Base-by-base conservation (phyloP, 208 protist species). In the Histomonas meleagridis region DNA sequence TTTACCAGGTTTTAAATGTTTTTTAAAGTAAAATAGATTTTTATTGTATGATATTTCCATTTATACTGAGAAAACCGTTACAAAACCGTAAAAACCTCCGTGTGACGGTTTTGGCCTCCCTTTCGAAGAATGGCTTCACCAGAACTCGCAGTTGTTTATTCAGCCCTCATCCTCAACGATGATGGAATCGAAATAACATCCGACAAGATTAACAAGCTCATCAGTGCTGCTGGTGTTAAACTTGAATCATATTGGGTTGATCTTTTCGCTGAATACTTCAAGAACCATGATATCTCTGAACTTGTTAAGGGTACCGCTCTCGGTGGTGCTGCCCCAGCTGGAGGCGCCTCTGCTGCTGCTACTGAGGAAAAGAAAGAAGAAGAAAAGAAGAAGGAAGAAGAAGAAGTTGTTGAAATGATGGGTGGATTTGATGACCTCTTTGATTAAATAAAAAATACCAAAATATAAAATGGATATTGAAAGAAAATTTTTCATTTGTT, bases 261-360 rank as follows among this genome's bases (percentile, higher is more conserved):
- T 79, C 70, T 79, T 51, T 79, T 79, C 70, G 32, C 70, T n/a
- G 70, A 79, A 46, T 79, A 46, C 40, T 79, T 79, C 70, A 79
- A 79, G 40, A 51, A 51, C 70, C 70, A 79, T 40, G 70, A 79
- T 79, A 40, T 79, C 10, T 46, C 70, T 49, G 70, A 79, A 43
- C 70, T 79, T 35, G 70, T 79, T 28, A 79, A 79, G 70, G 40
- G 40, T 23, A 35, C n/a, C 32, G 32, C 38, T 49, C 0, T 35
- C 7, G 70, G 70, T 28, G 70, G 32, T 79, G 70, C 70, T 51
- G 70, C 70, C 49, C 9, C 21, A 23, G 9, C 32, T 9, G 65
- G 32, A 35, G 70, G 40, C 23, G 70, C 38, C 49, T 32, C 38
- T 49, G 70, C 40, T 51, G 40, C 70, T 51, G 38, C 70, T 28